Base-by-base conservation (phyloP, 305 asterid species). In the Rubia balearica region DNA sequence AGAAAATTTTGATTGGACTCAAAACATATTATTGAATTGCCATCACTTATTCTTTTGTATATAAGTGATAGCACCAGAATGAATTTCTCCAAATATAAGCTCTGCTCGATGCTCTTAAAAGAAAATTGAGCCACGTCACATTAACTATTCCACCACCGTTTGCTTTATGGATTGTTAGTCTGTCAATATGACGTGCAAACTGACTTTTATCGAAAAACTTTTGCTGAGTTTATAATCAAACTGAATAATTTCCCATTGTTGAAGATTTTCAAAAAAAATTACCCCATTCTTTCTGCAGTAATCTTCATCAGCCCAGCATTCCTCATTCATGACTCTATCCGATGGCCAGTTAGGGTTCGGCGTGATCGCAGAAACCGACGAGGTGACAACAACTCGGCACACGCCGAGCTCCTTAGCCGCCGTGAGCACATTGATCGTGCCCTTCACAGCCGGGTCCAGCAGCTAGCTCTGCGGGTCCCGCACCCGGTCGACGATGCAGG, bases 231-330 rank as follows among this genome's bases (percentile, higher is more conserved):
- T 49, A 49, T 49, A 49, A 49, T 14, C 56, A 49, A 49, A 14
- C 56, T 49, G 56, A 16, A 49, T 46, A 13, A 46, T 5, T 14
- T 49, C 56, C 16, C 5, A 53, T 2, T 53, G 24, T 3, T 17
- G 42, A 14, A 33, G 10, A 19, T 7, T 22, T 24, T 27, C 61
- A 59, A 57, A 71, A 51, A 9, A 36, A 4, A 30, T 68, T 82
- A 92, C 98, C 95, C 81, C 96, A 6, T 90, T 87, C 64, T 72
- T 78, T 78, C 71, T 86, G 93, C 95, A 89, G 81, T 86, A 92
- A 56, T 92, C 96, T 69, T 78, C 89, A 73, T 90, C 95, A 24
- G 90, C 19, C 97, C 97, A 92, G 88, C 98, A 90, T 48, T 92
- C 90, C 81, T 92, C 98, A 62, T 82, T 81, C 84, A 80, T 87